phyloP scores from a whole-genome alignment of 2,329 filamentous ascomycete genomes.

The Allantophomopsis lycopodina region DNA sequence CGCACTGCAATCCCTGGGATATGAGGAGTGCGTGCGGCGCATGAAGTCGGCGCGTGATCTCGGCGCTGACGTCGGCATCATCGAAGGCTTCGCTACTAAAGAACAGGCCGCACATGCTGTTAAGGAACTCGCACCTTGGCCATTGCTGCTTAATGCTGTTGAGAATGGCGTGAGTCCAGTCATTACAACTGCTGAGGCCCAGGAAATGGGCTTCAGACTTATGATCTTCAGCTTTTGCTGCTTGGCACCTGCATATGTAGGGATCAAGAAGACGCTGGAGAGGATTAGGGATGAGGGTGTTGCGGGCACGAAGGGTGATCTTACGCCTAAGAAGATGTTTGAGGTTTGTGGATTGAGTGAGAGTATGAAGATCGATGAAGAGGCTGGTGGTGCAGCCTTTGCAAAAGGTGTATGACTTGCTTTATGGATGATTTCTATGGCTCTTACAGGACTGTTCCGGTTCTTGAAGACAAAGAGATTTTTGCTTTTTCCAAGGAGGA shows the following conservation, averaged over 20 bases:
- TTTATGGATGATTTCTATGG: too few relatives aligned
- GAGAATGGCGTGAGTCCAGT: slow-evolving; percentile 39
- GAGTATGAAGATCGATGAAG: slow-evolving; percentile 30
- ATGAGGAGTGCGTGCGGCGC: slow-evolving; percentile 36
- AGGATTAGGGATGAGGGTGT: slow-evolving; percentile 23
- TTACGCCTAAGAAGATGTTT: slow-evolving; percentile 33
- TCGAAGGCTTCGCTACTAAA: slow-evolving; percentile 40
- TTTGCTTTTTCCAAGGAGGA: too few relatives aligned
- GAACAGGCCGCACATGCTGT: slow-evolving; percentile 32
- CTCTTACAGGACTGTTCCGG: too few relatives aligned
- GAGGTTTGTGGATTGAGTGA: slow-evolving; percentile 36
- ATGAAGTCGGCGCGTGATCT: slow-evolving; percentile 34
- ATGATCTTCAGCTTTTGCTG: slow-evolving; percentile 41
- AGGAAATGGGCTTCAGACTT: slow-evolving; percentile 40
- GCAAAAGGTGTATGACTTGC: slow-evolving; percentile 5
- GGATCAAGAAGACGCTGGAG: slow-evolving; percentile 23
- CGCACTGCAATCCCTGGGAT: slow-evolving; percentile 40
- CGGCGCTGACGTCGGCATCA: slow-evolving; percentile 45
- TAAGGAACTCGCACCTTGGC: slow-evolving; percentile 31
- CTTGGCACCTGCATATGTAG: slow-evolving; percentile 30
- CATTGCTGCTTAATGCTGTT: slow-evolving; percentile 42
- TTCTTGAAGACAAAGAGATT: too few relatives aligned
- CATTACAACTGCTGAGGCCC: slow-evolving; percentile 35
- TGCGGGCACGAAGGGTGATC: slow-evolving; percentile 24
- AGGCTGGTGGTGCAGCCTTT: slow-evolving; percentile 7